phyloP scores from a whole-genome alignment of 768 basidiomycete genomes.

The Xerocomellus chrysenteron region DNA sequence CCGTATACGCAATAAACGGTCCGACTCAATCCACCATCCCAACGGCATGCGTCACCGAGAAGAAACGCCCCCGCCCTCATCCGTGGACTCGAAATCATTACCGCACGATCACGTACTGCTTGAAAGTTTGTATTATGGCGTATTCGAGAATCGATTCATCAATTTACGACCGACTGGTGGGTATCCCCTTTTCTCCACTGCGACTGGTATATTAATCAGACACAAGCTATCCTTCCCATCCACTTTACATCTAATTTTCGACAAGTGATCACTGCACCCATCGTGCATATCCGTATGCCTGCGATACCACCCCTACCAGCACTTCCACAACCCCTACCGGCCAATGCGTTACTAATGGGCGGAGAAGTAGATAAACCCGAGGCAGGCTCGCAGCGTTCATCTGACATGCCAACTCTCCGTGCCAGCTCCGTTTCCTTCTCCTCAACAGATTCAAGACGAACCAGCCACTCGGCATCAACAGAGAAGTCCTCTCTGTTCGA shows the following conservation, averaged over 20 bases:
- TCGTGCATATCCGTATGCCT: constrained; percentile 67
- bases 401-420: constrained; percentile 27
- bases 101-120: constrained; percentile 69
- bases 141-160: constrained; percentile 71
- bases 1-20: constrained; percentile 48
- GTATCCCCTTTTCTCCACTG: constrained; percentile 13
- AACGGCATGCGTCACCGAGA: constrained; percentile 41
- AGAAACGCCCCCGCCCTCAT: constrained; percentile 30
- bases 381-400: constrained; percentile 14
- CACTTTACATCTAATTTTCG: constrained; percentile 73
- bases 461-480: constrained; percentile 35
- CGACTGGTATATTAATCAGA: constrained; percentile 7
- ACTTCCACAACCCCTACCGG: constrained; percentile 30
- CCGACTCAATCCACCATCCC: constrained; percentile 51
- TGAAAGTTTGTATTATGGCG: constrained; percentile 62
- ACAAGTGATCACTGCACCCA: constrained; percentile 59
- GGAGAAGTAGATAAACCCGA: constrained; percentile 30
- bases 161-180: constrained; percentile 67
- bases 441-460: constrained; percentile 41
- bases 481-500: constrained; percentile 32
- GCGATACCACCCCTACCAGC: constrained; percentile 64
- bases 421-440: constrained; percentile 54
- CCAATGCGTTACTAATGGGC: constrained; percentile 20
- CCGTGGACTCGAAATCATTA: constrained; percentile 37
- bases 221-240: constrained; percentile 60